phyloP scores from a whole-genome alignment of 345 rosid species.

The Noccaea caerulescens region DNA sequence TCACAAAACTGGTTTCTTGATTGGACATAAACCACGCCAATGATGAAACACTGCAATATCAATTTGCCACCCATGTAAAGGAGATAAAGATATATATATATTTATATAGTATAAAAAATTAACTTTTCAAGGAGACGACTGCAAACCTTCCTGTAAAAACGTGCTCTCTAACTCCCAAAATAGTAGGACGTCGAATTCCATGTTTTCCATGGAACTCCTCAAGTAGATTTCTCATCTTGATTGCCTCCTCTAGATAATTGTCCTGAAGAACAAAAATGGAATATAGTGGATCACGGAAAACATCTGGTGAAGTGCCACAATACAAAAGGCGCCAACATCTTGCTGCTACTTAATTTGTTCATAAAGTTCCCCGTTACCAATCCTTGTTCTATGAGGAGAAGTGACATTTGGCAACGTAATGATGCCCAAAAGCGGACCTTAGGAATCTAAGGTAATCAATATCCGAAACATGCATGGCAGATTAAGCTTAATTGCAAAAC shows the following conservation, averaged over 20 bases:
- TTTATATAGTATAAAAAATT: not conserved
- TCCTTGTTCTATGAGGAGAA: constrained; percentile 16
- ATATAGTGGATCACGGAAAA: constrained; percentile 23
- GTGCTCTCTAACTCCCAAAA: constrained; percentile 95
- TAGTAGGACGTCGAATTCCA: constrained; percentile 94
- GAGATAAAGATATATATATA: constrained; percentile 26
- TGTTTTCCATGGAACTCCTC: constrained; percentile 91
- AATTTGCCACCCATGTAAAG: constrained; percentile 38
- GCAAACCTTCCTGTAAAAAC: constrained; percentile 95
- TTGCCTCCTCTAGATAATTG: constrained; percentile 96
- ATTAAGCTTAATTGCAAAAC: constrained; percentile 8
- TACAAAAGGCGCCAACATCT: not conserved
- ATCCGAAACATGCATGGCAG: constrained; percentile 26
- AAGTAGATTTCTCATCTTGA: constrained; percentile 96
- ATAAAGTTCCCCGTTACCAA: constrained; percentile 1
- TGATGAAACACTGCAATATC: constrained; percentile 88
- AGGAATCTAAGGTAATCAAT: constrained; percentile 25
- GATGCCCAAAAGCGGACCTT: constrained; percentile 26
- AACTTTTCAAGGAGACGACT: constrained; percentile 16
- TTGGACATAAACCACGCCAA: constrained; percentile 99
- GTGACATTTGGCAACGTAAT: constrained; percentile 10
- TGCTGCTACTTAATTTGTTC: constrained; percentile 15
- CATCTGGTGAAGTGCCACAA: constrained; percentile 6
- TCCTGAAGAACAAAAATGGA: constrained; percentile 58
- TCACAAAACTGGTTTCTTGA: constrained; percentile 99